Base-by-base conservation (phyloP, 257 asterid genomes). In the Leonotis leonurus region DNA sequence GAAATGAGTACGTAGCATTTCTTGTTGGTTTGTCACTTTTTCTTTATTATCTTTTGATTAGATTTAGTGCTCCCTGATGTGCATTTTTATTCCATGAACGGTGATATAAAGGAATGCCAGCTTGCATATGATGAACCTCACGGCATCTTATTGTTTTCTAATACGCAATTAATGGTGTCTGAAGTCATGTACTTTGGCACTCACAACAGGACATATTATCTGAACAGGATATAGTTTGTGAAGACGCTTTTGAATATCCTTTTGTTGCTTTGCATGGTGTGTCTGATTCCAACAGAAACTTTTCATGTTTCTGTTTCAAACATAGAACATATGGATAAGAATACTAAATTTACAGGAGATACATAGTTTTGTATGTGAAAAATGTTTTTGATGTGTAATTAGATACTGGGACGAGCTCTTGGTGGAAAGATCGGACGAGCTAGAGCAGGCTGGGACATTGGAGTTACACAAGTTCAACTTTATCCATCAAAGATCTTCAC, bases 361-460 rank as follows among this genome's bases (percentile, higher is more conserved):
- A 24, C 12, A 2, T 11, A 5, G 3, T 9, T 20, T 48, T 49
- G 10, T 24, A 12, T 11, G 50, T 16, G 12, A 50, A 13, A 62
- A 44, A 11, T 18, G 8, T 54, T 73, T 45, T 41, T 12, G 10
- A 3, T 65, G 32, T 67, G 35, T 40, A 17, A 57, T 39, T 58
- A 91, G 98, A 70, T 92, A 62, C 20, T 92, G 77, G 97, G 89
- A 37, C 79, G 97, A 72, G 86, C 95, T 41, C 18, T 92, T 12
- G 98, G 98, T 0, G 98, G 98, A 5, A 81, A 73, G 73, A 80
- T 74, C 0, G 95, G 79, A 17, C 81, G 98, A 46, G 88, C 98
- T 8, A 69, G 63, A 0, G 67, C 83, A 0, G 95, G 97, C 8
- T 92, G 98, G 98, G 95, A 88, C 73, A 80, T 92, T 4, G 98